Conservation (phyloP, 305 asterid species). For the Andrographis paniculata region DNA sequence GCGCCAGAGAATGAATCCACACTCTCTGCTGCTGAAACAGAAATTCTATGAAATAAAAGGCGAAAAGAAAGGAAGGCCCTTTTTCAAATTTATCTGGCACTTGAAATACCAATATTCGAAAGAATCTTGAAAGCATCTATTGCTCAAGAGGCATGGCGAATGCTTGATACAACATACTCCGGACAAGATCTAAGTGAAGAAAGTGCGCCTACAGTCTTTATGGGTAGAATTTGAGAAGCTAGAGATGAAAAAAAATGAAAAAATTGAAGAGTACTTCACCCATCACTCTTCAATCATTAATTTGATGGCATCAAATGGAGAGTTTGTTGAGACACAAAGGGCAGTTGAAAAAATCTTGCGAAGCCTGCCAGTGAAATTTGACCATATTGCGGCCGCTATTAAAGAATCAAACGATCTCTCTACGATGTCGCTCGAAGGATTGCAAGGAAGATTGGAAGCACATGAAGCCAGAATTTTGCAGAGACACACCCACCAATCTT, state of each 20-base stretch:
- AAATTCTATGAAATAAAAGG: too few relatives aligned
- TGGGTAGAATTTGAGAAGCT: constrained; percentile 11
- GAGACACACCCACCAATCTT: background rate
- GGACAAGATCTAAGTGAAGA: constrained; percentile 8
- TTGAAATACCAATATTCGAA: too few relatives aligned
- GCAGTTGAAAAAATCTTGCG: constrained; percentile 1
- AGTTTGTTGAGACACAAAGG: constrained; percentile 10
- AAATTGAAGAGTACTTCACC: constrained; percentile 1
- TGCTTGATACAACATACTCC: background rate
- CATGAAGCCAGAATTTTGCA: background rate
- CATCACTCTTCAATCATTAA: background rate
- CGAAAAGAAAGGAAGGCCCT: too few relatives aligned
- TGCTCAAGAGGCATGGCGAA: background rate
- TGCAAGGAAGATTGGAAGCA: background rate
- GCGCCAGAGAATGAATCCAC: too few relatives aligned
- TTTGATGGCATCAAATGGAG: constrained; percentile 6
- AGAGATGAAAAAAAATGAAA: constrained; percentile 7
- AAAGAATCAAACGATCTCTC: background rate
- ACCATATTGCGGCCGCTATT: background rate
- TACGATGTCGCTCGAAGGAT: background rate
- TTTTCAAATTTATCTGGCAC: too few relatives aligned
- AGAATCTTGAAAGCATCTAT: too few relatives aligned
- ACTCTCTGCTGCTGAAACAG: too few relatives aligned
- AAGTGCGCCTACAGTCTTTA: constrained; percentile 5
- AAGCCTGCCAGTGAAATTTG: background rate